Conservation (phyloP, 1,284 basidiomycete species). For the Cystobasidiaceae sp. region DNA sequence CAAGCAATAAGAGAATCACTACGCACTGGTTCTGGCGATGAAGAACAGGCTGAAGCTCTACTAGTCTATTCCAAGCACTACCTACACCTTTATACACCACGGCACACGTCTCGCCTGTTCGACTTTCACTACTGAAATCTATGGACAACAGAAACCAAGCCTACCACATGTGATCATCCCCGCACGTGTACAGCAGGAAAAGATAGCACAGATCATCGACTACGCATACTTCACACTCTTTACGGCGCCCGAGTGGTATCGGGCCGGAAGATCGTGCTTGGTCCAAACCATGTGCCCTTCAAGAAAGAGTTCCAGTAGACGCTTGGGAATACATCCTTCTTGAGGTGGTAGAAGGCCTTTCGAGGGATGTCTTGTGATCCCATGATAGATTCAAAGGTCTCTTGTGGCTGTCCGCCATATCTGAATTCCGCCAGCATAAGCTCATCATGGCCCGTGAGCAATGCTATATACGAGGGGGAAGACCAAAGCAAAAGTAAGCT, state of each 20-base stretch:
- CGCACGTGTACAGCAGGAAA: neutral
- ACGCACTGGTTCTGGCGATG: too few species aligned
- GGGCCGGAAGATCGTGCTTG: constrained; percentile 6
- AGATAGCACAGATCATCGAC: too few species aligned
- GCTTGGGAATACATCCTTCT: constrained; percentile 74
- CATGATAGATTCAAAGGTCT: constrained; percentile 58
- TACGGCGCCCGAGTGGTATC: constrained; percentile 11
- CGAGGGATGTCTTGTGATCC: constrained; percentile 32
- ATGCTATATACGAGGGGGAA: neutral
- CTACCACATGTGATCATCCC: too few species aligned
- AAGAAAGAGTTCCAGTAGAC: constrained; percentile 83
- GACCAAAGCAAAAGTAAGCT: neutral
- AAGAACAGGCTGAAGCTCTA: too few species aligned
- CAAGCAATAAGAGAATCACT: too few species aligned
- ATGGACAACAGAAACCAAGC: too few species aligned
- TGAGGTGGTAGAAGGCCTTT: constrained; percentile 71
- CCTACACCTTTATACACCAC: too few species aligned
- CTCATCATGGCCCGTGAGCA: constrained; percentile 28
- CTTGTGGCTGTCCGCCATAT: constrained; percentile 72
- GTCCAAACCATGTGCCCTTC: constrained; percentile 50
- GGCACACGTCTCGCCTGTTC: too few species aligned
- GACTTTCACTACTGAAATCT: too few species aligned
- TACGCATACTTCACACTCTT: too few species aligned
- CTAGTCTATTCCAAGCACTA: too few species aligned
- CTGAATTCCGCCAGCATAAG: constrained; percentile 55